Conservation (phyloP, 208 protist genomes). For the Crithidia expoeki region DNA sequence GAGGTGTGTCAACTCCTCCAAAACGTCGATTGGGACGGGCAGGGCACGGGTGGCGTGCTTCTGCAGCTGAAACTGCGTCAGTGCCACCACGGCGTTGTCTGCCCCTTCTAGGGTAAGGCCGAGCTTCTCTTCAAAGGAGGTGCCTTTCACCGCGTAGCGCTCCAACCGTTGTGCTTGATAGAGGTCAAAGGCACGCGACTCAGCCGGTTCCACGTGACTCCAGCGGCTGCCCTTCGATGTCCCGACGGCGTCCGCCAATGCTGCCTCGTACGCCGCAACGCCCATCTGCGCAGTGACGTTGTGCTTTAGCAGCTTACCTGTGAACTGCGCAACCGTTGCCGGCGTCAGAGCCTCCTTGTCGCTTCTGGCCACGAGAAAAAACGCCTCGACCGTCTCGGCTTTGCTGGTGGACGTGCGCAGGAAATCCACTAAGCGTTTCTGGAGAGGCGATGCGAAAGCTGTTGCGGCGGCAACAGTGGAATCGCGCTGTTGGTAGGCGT, state of each 20-base stretch:
- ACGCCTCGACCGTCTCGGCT: conserved; percentile 44
- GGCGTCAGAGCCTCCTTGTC: conserved; percentile 23
- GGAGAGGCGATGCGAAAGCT: conserved; percentile 13
- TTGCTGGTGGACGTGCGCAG: conserved; percentile 42
- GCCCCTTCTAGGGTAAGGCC: conserved; percentile 65
- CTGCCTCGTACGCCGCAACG: conserved; percentile 33
- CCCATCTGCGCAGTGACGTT: conserved; percentile 56
- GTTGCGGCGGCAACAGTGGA: not conserved
- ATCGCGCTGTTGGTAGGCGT: conserved; percentile 26
- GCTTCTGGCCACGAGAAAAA: conserved; percentile 45
- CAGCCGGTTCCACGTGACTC: conserved; percentile 42
- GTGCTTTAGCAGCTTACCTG: conserved; percentile 45
- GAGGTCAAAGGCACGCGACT: conserved; percentile 51
- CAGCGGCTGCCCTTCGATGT: conserved; percentile 43
- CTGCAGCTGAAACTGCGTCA: conserved; percentile 66
- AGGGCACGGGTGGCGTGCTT: conserved; percentile 26
- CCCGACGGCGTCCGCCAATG: conserved; percentile 53
- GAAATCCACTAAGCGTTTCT: conserved; percentile 30
- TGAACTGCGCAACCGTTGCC: conserved; percentile 37
- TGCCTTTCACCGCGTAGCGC: conserved; percentile 56
- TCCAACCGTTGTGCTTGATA: conserved; percentile 52
- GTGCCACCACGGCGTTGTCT: conserved; percentile 64
- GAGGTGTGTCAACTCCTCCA: conserved; percentile 70
- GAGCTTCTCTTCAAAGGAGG: conserved; percentile 50
- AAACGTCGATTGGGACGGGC: conserved; percentile 35